Evolutionary conservation across 306 rosid genomes (phyloP).

Genomic region (Pyrus betulifolia): DNA sequence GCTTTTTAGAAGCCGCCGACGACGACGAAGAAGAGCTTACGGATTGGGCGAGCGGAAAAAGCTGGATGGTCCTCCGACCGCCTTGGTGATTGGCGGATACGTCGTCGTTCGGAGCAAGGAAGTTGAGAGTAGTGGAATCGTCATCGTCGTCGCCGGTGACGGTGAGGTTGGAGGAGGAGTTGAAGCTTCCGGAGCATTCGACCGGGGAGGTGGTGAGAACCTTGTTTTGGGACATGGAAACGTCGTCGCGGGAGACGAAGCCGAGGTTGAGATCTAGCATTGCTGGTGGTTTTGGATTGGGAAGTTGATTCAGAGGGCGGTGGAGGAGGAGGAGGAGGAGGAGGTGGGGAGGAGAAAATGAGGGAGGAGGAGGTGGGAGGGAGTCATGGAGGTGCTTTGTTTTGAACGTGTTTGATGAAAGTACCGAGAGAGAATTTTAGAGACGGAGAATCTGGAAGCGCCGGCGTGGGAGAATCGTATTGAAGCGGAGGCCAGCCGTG

Average conservation of each 20-base stretch:
- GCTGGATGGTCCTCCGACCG: constrained; percentile 51
- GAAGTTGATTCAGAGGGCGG: neutral
- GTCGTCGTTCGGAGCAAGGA: constrained; percentile 27
- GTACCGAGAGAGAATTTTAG: neutral
- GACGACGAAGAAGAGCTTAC: constrained; percentile 6
- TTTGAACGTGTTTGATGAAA: neutral
- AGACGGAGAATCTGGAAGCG: neutral
- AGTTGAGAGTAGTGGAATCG: constrained; percentile 37
- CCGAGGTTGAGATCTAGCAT: constrained; percentile 88
- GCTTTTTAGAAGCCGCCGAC: constrained; percentile 14
- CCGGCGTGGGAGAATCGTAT: neutral
- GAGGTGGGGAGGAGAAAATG: neutral
- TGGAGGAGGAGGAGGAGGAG: neutral
- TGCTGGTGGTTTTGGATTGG: neutral
- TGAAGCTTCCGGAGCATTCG: constrained; percentile 67
- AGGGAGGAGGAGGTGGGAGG: neutral
- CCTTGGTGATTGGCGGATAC: neutral
- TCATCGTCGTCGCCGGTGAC: constrained; percentile 39
- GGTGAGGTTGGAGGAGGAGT: constrained; percentile 54
- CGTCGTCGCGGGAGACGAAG: constrained; percentile 25
- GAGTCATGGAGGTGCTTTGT: neutral
- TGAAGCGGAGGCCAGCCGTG: neutral
- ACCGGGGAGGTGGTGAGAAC: constrained; percentile 21
- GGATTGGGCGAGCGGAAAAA: constrained; percentile 37
- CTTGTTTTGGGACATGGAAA: constrained; percentile 24